Percentiles rank a stretch among this genome's conserved stretches.
Evolutionary conservation across 768 basidiomycete genomes (phyloP).

Genomic region (Hygrophorus pudorinus): DNA sequence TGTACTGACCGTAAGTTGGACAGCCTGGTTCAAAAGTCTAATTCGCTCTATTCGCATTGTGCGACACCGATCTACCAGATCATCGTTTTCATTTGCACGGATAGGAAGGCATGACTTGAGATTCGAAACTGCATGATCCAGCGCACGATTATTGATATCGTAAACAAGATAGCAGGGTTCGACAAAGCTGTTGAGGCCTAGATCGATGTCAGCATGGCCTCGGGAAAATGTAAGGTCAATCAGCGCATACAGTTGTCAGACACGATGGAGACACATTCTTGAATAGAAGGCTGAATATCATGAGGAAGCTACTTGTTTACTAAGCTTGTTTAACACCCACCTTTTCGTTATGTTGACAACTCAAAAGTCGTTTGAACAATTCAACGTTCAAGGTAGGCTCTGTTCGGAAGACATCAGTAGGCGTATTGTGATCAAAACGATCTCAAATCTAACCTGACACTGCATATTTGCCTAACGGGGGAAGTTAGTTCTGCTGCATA

Average conservation of each 20-base stretch:
- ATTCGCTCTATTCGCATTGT: constrained; percentile 38
- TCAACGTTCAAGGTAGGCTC: constrained; percentile 56
- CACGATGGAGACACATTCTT: constrained; percentile 55
- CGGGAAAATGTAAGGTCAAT: constrained; percentile 9
- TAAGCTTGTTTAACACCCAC: constrained; percentile 20
- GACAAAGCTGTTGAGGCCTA: constrained; percentile 49
- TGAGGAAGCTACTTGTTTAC: neutral
- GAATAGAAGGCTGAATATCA: constrained; percentile 54
- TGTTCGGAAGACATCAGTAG: constrained; percentile 14
- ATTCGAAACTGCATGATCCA: constrained; percentile 26
- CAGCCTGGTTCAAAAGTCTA: constrained; percentile 29
- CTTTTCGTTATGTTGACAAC: constrained; percentile 80
- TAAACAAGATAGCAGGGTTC: constrained; percentile 55
- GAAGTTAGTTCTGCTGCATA: constrained; percentile 22
- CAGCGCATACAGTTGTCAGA: constrained; percentile 46
- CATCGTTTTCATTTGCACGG: constrained; percentile 22
- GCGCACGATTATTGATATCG: constrained; percentile 32
- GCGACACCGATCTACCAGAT: constrained; percentile 28
- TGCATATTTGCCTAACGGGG: constrained; percentile 52
- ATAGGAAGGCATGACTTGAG: constrained; percentile 29
- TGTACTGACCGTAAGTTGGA: constrained; percentile 33
- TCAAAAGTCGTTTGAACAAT: constrained; percentile 54
- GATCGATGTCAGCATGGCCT: neutral
- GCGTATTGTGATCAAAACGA: neutral
- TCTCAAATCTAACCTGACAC: constrained; percentile 28